These are phyloP conservation scores for Chenopodium suecicum DNA, from an alignment of 148 eudicot species.

Conservation along the genomic window DNA sequence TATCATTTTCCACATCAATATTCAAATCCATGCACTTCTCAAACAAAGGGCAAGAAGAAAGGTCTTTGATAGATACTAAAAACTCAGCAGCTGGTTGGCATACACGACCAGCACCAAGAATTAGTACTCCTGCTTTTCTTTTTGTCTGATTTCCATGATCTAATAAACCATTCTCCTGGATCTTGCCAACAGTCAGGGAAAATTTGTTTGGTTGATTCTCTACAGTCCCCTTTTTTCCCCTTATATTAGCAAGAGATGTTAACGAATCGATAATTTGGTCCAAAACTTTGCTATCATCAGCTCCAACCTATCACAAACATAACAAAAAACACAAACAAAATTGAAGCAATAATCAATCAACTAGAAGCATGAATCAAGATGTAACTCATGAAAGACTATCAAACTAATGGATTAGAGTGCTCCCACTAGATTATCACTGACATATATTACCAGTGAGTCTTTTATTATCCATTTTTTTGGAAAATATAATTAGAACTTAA, in stretches of 20 bases:
- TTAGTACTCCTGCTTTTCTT: conserved; percentile 54
- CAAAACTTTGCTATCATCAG: conserved; percentile 63
- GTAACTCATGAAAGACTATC: no score
- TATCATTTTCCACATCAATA: conserved; percentile 46
- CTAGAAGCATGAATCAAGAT: no score
- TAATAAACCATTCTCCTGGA: conserved; percentile 37
- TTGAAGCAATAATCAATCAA: no score
- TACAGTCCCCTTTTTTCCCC: conserved; percentile 34
- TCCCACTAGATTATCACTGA: no score
- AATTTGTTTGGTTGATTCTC: conserved; percentile 46
- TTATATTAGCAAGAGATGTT: conserved; percentile 61
- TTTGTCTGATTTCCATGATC: conserved; percentile 29
- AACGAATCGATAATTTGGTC: conserved; percentile 81
- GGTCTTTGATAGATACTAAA: conserved; percentile 60
- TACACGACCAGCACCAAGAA: conserved; percentile 98
- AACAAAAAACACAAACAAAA: conserved; percentile 1
- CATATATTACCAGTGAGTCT: no score
- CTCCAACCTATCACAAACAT: conserved; percentile 65
- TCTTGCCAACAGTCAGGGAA: conserved; percentile 55
- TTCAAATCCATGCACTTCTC: conserved; percentile 41
- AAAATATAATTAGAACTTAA: no score
- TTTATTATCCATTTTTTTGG: no score
- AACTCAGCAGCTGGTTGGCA: conserved; percentile 93
- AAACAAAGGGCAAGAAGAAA: conserved; percentile 45
- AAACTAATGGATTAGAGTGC: no score